phyloP scores from a whole-genome alignment of 2,329 filamentous ascomycete species.

The Mycocentrospora acerina region DNA sequence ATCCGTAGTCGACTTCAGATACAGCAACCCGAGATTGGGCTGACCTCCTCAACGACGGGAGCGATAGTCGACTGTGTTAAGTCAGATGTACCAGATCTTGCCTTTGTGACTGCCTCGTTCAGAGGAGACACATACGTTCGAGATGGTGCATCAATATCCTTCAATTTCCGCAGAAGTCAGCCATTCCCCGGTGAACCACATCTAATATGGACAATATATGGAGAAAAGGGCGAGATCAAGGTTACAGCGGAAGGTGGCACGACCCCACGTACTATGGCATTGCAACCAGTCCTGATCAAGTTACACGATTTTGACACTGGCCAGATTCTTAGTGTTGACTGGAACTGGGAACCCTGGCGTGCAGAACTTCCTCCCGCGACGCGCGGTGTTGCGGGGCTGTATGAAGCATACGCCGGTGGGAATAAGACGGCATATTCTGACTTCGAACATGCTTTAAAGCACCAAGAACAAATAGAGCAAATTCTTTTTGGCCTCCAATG shows the following conservation, averaged over 20 bases:
- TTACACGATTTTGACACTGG: too few relatives aligned
- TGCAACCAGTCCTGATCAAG: too few relatives aligned
- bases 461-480: too few relatives aligned
- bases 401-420: too few relatives aligned
- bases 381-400: too few relatives aligned
- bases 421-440: too few relatives aligned
- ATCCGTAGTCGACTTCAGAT: constrained; percentile 18
- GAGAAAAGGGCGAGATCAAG: constrained; percentile 17
- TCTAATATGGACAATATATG: constrained; percentile 16
- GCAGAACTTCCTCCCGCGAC: too few relatives aligned
- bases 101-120: constrained; percentile 42
- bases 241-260: constrained; percentile 44
- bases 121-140: constrained; percentile 2
- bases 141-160: constrained; percentile 11
- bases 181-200: constrained; percentile 16
- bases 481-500: too few relatives aligned
- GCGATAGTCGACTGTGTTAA: constrained; percentile 1
- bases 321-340: too few relatives aligned
- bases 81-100: constrained; percentile 51
- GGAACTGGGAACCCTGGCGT: too few relatives aligned
- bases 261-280: too few relatives aligned
- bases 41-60: constrained; percentile 6
- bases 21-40: constrained; percentile 17
- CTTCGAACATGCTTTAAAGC: too few relatives aligned
- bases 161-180: constrained; percentile 15